Evolutionary conservation across 768 basidiomycete genomes (phyloP).

Genomic region (Cyclocybe cylindracea): DNA sequence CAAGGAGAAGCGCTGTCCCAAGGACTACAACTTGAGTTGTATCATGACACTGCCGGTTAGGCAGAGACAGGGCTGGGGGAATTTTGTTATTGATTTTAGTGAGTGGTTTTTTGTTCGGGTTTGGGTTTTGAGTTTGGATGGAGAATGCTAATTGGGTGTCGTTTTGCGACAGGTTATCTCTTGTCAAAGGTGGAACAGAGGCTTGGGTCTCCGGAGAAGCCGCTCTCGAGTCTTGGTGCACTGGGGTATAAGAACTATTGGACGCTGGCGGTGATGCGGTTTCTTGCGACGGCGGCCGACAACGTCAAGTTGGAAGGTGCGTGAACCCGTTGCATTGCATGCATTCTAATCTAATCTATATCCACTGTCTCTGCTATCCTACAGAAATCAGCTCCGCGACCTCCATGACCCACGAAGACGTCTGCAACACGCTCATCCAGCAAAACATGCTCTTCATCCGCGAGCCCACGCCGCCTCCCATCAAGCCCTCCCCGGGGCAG

Average conservation of each 20-base stretch:
- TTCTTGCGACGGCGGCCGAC: conserved; percentile 57
- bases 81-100: conserved; percentile 98
- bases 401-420: conserved; percentile 90
- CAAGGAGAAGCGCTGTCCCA: conserved; percentile 96
- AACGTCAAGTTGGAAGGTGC: conserved; percentile 75
- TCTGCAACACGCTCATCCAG: conserved; percentile 70
- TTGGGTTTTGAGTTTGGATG: too few species aligned
- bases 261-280: conserved; percentile 86
- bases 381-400: conserved; percentile 84
- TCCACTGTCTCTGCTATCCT: background rate
- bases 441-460: conserved; percentile 73
- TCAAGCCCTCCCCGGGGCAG: conserved; percentile 74
- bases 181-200: conserved; percentile 94
- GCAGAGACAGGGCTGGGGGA: conserved; percentile 96
- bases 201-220: conserved; percentile 93
- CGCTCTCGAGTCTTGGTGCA: conserved; percentile 88
- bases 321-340: conserved; percentile 13
- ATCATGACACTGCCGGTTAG: conserved; percentile 98
- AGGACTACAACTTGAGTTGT: conserved; percentile 97
- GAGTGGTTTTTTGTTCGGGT: conserved; percentile 32
- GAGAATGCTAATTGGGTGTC: background rate
- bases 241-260: conserved; percentile 96
- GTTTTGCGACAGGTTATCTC: conserved; percentile 71
- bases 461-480: conserved; percentile 48
- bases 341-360: background rate